Conservation (phyloP, 2,329 filamentous ascomycete genomes). For the Dactylellina cionopaga region DNA sequence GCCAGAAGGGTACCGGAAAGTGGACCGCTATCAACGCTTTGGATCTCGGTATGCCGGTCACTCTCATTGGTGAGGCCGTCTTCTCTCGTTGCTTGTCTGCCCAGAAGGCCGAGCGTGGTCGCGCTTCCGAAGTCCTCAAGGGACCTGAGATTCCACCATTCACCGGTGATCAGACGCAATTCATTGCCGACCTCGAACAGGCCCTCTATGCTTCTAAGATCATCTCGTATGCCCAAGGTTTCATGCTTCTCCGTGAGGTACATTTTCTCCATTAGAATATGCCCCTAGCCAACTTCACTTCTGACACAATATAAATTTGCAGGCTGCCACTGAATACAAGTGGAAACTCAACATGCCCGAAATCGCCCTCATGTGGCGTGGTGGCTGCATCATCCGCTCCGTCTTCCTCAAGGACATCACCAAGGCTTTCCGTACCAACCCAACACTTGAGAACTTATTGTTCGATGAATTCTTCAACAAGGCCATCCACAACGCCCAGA, state of each 20-base stretch:
- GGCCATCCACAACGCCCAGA: constrained; percentile 95
- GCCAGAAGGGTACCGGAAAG: constrained; percentile 99
- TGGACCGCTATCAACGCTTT: constrained; percentile 99
- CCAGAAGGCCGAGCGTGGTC: constrained; percentile 90
- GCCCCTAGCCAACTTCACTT: no score
- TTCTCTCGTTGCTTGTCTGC: constrained; percentile 92
- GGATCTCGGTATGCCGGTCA: constrained; percentile 98
- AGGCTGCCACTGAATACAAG: constrained; percentile 93
- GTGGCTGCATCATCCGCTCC: constrained; percentile 99
- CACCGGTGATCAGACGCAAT: constrained; percentile 87
- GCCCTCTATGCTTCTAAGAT: constrained; percentile 99
- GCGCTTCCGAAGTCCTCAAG: constrained; percentile 80
- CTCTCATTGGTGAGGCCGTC: constrained; percentile 95
- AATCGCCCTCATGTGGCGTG: constrained; percentile 99
- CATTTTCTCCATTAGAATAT: constrained; percentile 60
- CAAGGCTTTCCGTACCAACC: constrained; percentile 91
- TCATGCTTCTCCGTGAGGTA: constrained; percentile 99
- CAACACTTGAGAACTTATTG: constrained; percentile 95
- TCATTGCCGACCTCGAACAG: constrained; percentile 97
- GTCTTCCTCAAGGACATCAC: constrained; percentile 99
- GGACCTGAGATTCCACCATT: constrained; percentile 79
- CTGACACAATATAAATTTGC: neutral
- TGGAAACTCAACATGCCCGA: constrained; percentile 99
- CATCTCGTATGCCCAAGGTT: constrained; percentile 98
- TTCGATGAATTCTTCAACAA: constrained; percentile 99